Base-by-base conservation (phyloP, 2,329 filamentous ascomycete genomes). In the Colletotrichum euphorbiae region DNA sequence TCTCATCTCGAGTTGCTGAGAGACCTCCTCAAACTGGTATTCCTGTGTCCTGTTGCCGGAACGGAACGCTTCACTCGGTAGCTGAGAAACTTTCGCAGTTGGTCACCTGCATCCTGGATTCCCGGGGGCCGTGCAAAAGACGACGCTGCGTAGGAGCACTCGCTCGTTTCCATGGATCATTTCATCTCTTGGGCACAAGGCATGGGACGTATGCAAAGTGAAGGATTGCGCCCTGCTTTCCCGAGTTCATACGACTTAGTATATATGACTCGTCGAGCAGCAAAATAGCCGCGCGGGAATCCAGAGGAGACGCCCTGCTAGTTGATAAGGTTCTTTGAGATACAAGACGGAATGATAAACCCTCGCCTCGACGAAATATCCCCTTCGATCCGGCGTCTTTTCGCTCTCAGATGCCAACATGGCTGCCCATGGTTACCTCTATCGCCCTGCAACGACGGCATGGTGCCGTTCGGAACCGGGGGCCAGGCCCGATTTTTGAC, bases 321-420 rank as follows among this genome's bases (percentile, higher is more conserved):
- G 24, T 24, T 24, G 24, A 24, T 24, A 28, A 28, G 28, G 6
- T 24, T 50, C 46, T 24, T 28, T 28, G 11, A 6, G 5, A 13
- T 38, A 38, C 36, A 2, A 38, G 13, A 38, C 9, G 36, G 4
- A 12, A 38, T 12, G 5, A 13, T 38, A 11, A 13, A 38, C 13
- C 36, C 36, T 38, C 9, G 9, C 13, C 36, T 15, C 36, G 4
- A 13, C 36, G 36, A 13, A 38, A 2, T 12, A 38, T 8, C 28
- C 28, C 28, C 6, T 28, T 7, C 28, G 28, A 28, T 28, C 28
- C 28, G 28, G 28, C 28, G 28, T 28, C 28, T 28, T 28, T 51
- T 51, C 28, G 48, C 28, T 33, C 28, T 51, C 24, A 28, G 21
- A 51, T 51, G n/a, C 28, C 48, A 51, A 51, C 28, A 51, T n/a